These are phyloP conservation scores for Rostrohypoxylon terebratum DNA, from an alignment of 495 filamentous ascomycete genomes.

Conservation along the genomic window DNA sequence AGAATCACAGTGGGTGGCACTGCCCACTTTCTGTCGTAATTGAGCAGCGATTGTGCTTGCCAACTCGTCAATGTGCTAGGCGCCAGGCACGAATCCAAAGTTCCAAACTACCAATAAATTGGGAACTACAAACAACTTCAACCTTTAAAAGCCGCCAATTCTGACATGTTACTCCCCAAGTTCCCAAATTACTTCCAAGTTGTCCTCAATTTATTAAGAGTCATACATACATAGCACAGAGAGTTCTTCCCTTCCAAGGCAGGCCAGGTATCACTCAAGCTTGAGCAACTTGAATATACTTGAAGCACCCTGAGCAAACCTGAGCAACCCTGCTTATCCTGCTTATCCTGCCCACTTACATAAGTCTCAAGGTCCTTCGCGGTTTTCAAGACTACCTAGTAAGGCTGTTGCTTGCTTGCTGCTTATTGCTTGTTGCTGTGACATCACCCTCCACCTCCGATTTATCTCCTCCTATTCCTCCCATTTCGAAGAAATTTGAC, in stretches of 20 bases:
- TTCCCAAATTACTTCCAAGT: neutral
- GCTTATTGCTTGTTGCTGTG: slow-evolving; percentile 32
- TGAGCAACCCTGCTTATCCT: no score
- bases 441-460: slow-evolving; percentile 47
- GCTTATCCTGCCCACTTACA: neutral
- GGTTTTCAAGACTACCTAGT: no score
- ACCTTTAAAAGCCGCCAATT: slow-evolving; percentile 4
- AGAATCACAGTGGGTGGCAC: slow-evolving; percentile 30
- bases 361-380: no score
- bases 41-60: slow-evolving; percentile 26
- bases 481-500: slow-evolving; percentile 2
- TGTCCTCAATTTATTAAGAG: slow-evolving; percentile 20
- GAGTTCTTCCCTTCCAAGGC: neutral
- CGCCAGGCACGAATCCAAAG: slow-evolving; percentile 46
- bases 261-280: slow-evolving; percentile 15
- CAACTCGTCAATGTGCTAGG: slow-evolving; percentile 1
- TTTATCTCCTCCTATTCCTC: slow-evolving; percentile 1
- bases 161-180: slow-evolving; percentile 26
- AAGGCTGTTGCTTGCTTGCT: no score
- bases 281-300: slow-evolving; percentile 16
- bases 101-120: slow-evolving; percentile 44
- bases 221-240: no score
- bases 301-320: slow-evolving; percentile 30
- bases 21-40: slow-evolving; percentile 47
- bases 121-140: slow-evolving; percentile 33